Conservation (phyloP, 768 basidiomycete species). For the Boletus patriciae region DNA sequence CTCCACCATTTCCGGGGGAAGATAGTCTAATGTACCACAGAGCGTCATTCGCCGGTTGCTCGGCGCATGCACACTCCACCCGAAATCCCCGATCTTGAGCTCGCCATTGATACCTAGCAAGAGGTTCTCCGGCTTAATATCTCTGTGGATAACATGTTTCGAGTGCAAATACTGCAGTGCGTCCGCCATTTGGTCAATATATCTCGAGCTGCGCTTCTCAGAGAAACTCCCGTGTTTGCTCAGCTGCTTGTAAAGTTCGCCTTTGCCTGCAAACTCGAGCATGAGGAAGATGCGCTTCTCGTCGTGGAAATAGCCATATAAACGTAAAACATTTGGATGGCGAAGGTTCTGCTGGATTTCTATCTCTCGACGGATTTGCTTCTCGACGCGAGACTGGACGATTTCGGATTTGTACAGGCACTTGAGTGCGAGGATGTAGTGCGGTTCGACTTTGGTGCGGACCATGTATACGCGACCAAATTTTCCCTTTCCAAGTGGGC, state of each 20-base stretch:
- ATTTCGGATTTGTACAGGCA: slow-evolving; percentile 97
- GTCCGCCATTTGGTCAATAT: slow-evolving; percentile 98
- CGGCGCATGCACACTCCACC: slow-evolving; percentile 97
- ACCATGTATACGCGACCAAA: slow-evolving; percentile 99
- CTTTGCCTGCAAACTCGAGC: slow-evolving; percentile 96
- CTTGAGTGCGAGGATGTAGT: slow-evolving; percentile 95
- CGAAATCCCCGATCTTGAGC: slow-evolving; percentile 97
- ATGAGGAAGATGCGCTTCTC: slow-evolving; percentile 96
- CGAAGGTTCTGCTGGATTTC: slow-evolving; percentile 97
- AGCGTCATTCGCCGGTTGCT: slow-evolving; percentile 86
- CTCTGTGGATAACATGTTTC: slow-evolving; percentile 98
- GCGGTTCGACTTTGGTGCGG: slow-evolving; percentile 82
- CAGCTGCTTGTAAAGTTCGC: slow-evolving; percentile 96
- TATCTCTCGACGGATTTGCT: slow-evolving; percentile 95
- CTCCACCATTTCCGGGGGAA: slow-evolving; percentile 99
- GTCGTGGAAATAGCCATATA: slow-evolving; percentile 98
- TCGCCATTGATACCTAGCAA: slow-evolving; percentile 94
- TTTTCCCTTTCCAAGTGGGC: slow-evolving; percentile 97
- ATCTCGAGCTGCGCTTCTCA: slow-evolving; percentile 84
- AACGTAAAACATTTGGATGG: slow-evolving; percentile 90
- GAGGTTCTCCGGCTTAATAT: slow-evolving; percentile 98
- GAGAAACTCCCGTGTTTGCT: slow-evolving; percentile 83
- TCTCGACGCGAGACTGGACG: slow-evolving; percentile 87
- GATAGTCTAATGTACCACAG: slow-evolving; percentile 94
- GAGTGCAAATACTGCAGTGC: slow-evolving; percentile 87